These are phyloP conservation scores for Colletotrichum tabaci DNA, from an alignment of 2,329 filamentous ascomycete species.

Conservation along the genomic window DNA sequence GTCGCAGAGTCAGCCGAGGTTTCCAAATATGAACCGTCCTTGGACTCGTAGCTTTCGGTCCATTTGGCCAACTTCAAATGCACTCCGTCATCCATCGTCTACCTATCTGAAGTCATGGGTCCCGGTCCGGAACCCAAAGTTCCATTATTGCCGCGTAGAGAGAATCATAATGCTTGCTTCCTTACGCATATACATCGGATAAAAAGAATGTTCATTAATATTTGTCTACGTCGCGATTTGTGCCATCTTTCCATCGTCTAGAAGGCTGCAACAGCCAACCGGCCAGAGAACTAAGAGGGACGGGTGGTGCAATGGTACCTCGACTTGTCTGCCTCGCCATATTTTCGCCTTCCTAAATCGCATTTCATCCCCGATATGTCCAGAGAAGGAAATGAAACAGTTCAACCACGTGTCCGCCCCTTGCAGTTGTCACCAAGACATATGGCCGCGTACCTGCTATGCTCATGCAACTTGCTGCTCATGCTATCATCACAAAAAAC, in stretches of 20 bases:
- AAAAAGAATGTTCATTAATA: constrained; percentile 54
- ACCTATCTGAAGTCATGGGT: neutral
- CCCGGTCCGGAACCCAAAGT: too few relatives aligned
- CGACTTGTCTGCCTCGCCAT: constrained; percentile 37
- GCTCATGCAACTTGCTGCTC: constrained; percentile 54
- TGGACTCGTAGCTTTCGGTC: neutral
- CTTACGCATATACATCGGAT: too few relatives aligned
- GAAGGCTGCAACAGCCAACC: constrained; percentile 31
- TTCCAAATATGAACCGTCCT: neutral
- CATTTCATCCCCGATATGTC: constrained; percentile 42
- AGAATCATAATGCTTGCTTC: neutral
- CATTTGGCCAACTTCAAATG: neutral
- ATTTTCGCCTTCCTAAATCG: constrained; percentile 33
- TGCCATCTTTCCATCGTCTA: constrained; percentile 42
- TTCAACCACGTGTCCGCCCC: constrained; percentile 32
- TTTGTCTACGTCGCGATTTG: constrained; percentile 53
- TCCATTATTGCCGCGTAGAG: neutral
- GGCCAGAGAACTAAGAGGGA: constrained; percentile 39
- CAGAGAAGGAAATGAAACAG: constrained; percentile 40
- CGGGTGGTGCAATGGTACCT: constrained; percentile 34
- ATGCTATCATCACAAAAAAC: constrained; percentile 55
- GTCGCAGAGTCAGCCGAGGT: constrained; percentile 32
- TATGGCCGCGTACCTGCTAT: constrained; percentile 42
- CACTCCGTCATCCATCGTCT: neutral
- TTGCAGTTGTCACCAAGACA: constrained; percentile 34